Evolutionary conservation across 192 early-diverging fungal species (phyloP).

Genomic region (Gonapodya sp.): DNA sequence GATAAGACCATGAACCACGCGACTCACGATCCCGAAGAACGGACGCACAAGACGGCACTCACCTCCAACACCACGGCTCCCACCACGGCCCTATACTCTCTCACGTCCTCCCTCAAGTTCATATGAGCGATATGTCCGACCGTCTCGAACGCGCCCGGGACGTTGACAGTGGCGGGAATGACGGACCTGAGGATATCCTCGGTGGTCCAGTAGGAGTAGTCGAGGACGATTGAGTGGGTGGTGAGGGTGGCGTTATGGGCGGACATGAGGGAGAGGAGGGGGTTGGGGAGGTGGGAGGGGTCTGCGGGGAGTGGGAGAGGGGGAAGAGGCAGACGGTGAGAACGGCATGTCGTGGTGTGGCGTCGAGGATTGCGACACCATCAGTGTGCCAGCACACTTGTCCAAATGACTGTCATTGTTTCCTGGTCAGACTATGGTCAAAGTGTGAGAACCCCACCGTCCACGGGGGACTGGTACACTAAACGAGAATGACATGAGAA

Average conservation of each 20-base stretch:
- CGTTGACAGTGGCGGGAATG: constrained; percentile 61
- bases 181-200: constrained; percentile 88
- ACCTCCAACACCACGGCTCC: constrained; percentile 93
- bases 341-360: no score
- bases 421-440: no score
- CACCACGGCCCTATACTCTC: constrained; percentile 84
- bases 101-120: constrained; percentile 83
- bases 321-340: no score
- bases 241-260: neutral
- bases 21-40: no score
- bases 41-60: constrained; percentile 21
- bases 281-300: neutral
- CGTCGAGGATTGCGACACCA: no score
- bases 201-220: constrained; percentile 77
- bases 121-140: constrained; percentile 96
- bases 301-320: no score
- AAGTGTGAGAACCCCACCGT: no score
- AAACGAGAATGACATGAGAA: no score
- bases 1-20: no score
- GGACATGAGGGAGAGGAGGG: neutral
- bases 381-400: neutral
- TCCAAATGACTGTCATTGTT: no score
- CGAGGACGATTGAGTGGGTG: constrained; percentile 41
- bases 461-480: no score
- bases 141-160: constrained; percentile 75